Evolutionary conservation across 2,329 filamentous ascomycete genomes (phyloP), one percentile per base, ranked within the genome.

Genomic region (Fusarium pseudonygamai): DNA sequence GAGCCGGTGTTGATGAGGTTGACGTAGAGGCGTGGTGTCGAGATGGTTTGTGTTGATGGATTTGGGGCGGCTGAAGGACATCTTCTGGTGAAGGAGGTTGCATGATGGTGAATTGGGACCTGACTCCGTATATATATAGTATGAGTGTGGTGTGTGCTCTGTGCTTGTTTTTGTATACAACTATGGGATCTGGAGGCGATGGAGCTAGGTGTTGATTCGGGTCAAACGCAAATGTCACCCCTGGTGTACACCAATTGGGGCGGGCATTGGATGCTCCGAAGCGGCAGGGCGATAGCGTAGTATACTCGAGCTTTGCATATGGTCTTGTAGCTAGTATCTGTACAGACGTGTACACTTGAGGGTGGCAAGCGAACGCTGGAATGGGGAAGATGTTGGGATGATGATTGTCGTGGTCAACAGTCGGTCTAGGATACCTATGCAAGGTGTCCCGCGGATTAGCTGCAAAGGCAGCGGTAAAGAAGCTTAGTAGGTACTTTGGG

Each of bases 21-120:
- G 77, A 71, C 58, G 77, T 74, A 60, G 73, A 60, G 70, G 76
- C 67, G 56, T 60, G 75, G 56, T 69, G 78, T 68, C 73, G 77
- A 69, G 71, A 67, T 60, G 73, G 74, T 46, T 69, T 76, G 59
- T 66, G 64, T 40, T 72, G 68, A 53, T 73, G 65, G 46, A 72
- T 67, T 50, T 73, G 72, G 53, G 63, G 50, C 46, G 69, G 52
- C 71, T 74, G 69, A 50, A 64, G 73, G 43, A 64, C 52, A 49
- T 70, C 72, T 36, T 77, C 69, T 24, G 58, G 37, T 24, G 67
- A 53, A 50, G 72, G 64, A 36, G 75, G 47, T 60, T 59, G 47
- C 76, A 77, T 78, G 56, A 71, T 52, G 62, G 60, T 46, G 32
- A 62, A 56, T 47, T 62, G 52, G 56, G 64, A 45, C 56, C 47